Evolutionary conservation across 2,329 filamentous ascomycete genomes (phyloP).

Genomic region (Decorospora gaudefroyi): DNA sequence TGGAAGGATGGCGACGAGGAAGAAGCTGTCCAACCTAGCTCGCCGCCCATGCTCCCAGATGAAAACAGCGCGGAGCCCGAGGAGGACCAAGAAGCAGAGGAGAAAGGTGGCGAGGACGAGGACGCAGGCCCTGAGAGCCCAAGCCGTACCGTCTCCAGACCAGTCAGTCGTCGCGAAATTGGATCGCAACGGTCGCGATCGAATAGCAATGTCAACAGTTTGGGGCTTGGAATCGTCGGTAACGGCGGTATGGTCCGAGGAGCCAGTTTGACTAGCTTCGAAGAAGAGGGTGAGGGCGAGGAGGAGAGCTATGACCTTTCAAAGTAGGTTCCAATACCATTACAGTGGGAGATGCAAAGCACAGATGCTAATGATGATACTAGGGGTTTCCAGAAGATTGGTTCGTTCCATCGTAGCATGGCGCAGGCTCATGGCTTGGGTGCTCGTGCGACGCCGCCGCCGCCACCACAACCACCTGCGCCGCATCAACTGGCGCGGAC

Average conservation of each 20-base stretch:
- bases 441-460: slow-evolving; percentile 23
- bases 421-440: slow-evolving; percentile 40
- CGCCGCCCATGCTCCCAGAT: slow-evolving; percentile 39
- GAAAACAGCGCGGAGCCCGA: slow-evolving; percentile 35
- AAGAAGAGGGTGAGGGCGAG: slow-evolving; percentile 50
- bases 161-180: slow-evolving; percentile 41
- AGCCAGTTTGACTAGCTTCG: slow-evolving; percentile 43
- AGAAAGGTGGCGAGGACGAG: slow-evolving; percentile 42
- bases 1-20: slow-evolving; percentile 41
- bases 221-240: slow-evolving; percentile 25
- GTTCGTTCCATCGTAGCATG: slow-evolving; percentile 51
- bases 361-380: not conserved
- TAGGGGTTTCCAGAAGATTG: slow-evolving; percentile 57
- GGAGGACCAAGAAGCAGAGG: slow-evolving; percentile 38
- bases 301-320: slow-evolving; percentile 56
- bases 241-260: slow-evolving; percentile 45
- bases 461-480: no score
- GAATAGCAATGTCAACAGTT: slow-evolving; percentile 39
- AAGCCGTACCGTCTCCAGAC: slow-evolving; percentile 43
- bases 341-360: not conserved
- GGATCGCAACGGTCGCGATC: slow-evolving; percentile 35
- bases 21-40: slow-evolving; percentile 40
- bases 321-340: slow-evolving; percentile 47
- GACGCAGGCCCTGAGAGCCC: slow-evolving; percentile 43
- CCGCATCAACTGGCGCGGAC: slow-evolving; percentile 16